Evolutionary conservation across 495 filamentous ascomycete species (phyloP).

Genomic region (Venustampulla echinocandica): DNA sequence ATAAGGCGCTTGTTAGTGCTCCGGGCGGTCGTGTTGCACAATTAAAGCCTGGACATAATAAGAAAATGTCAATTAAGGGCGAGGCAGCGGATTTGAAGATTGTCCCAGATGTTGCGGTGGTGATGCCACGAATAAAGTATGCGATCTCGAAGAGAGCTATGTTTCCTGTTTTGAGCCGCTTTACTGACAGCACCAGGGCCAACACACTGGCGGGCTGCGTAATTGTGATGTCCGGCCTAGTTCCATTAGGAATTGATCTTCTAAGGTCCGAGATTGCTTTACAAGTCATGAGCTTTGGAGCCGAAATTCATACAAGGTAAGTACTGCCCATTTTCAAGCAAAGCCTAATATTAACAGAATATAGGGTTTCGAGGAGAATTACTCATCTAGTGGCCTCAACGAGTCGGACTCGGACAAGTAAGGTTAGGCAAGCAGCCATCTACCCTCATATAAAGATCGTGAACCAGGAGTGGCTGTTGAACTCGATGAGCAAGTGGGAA

Average conservation of each 20-base stretch:
- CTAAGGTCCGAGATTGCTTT: constrained; percentile 68
- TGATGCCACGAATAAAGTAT: constrained; percentile 71
- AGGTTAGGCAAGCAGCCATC: constrained; percentile 71
- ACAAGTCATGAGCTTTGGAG: constrained; percentile 81
- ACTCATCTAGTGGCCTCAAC: constrained; percentile 46
- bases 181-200: constrained; percentile 16
- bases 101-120: constrained; percentile 75
- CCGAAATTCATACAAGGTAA: constrained; percentile 53
- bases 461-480: constrained; percentile 76
- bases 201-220: constrained; percentile 58
- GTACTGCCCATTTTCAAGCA: too few species aligned
- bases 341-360: constrained; percentile 14
- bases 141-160: neutral
- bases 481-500: constrained; percentile 71
- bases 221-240: constrained; percentile 81
- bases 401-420: constrained; percentile 69
- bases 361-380: constrained; percentile 29
- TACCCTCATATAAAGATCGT: constrained; percentile 76
- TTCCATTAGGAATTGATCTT: constrained; percentile 71
- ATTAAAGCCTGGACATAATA: constrained; percentile 31
- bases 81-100: constrained; percentile 48
- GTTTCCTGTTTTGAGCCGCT: neutral
- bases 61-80: constrained; percentile 21
- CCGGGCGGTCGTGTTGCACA: constrained; percentile 52
- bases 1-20: constrained; percentile 36